These are phyloP conservation scores for Cladobotryum mycophilum DNA, from an alignment of 2,329 filamentous ascomycete species.

Conservation along the genomic window DNA sequence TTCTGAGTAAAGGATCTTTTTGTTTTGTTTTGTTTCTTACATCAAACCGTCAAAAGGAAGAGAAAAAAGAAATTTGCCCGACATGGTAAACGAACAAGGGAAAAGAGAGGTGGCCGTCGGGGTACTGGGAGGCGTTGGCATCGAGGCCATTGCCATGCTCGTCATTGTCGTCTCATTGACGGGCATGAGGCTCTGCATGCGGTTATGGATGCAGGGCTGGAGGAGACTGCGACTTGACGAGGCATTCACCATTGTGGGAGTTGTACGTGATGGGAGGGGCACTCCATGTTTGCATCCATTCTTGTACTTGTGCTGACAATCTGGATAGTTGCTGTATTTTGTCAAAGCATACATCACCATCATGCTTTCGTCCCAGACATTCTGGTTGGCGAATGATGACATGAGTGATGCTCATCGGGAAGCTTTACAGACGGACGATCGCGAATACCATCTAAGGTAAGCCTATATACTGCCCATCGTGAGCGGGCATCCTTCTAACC, in stretches of 20 bases:
- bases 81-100: too few relatives aligned
- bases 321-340: background rate
- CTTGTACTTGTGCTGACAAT: too few relatives aligned
- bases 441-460: background rate
- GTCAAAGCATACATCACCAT: conserved; percentile 7
- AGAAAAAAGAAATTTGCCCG: too few relatives aligned
- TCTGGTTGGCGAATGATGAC: conserved; percentile 8
- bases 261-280: background rate
- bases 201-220: background rate
- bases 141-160: conserved; percentile 4
- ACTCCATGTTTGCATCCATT: too few relatives aligned
- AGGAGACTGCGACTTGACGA: conserved; percentile 5
- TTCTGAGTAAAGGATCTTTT: too few relatives aligned
- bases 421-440: background rate
- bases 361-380: background rate
- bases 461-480: too few relatives aligned
- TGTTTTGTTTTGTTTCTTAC: too few relatives aligned
- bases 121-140: background rate
- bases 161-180: background rate
- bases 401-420: background rate
- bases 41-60: too few relatives aligned
- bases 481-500: background rate
- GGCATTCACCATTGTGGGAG: background rate
- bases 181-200: background rate
- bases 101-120: too few relatives aligned